phyloP scores from a whole-genome alignment of 2,329 filamentous ascomycete species.

The Trichocomaceae sp. region DNA sequence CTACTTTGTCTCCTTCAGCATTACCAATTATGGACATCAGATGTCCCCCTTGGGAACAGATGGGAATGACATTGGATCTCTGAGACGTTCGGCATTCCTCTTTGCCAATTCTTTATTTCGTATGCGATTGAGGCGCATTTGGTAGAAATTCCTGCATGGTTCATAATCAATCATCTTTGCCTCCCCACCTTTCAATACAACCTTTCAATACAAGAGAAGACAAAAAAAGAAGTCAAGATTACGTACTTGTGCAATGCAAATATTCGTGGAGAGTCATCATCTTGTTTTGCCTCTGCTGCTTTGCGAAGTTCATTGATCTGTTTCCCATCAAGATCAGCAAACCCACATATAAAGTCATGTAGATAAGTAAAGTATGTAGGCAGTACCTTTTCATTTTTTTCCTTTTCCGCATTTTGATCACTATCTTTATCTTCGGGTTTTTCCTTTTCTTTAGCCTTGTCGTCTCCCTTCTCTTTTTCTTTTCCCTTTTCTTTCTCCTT shows the following conservation, averaged over 20 bases:
- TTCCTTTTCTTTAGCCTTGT: slow-evolving; percentile 36
- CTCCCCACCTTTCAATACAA: too few species aligned
- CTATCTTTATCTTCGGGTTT: slow-evolving; percentile 31
- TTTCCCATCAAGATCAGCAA: slow-evolving; percentile 1
- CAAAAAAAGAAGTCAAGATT: too few species aligned
- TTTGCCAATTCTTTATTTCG: slow-evolving; percentile 72
- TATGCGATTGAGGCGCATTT: slow-evolving; percentile 73
- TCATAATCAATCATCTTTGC: not conserved
- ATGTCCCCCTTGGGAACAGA: slow-evolving; percentile 63
- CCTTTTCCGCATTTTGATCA: slow-evolving; percentile 30
- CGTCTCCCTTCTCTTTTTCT: slow-evolving; percentile 38
- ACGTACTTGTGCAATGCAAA: slow-evolving; percentile 77
- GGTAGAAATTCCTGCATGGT: slow-evolving; percentile 65
- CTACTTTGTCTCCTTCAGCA: not conserved
- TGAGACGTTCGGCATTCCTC: slow-evolving; percentile 71
- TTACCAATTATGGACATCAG: not conserved
- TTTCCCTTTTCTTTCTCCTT: slow-evolving; percentile 42
- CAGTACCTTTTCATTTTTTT: slow-evolving; percentile 52
- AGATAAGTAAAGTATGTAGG: not conserved
- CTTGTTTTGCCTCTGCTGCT: slow-evolving; percentile 30
- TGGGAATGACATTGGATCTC: slow-evolving; percentile 74
- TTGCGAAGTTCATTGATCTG: slow-evolving; percentile 35
- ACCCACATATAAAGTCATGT: not conserved
- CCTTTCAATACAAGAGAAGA: too few species aligned
- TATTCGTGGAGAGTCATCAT: slow-evolving; percentile 66